A percentile compares a stretch with the other conserved stretches of the same genome.
These are phyloP conservation scores for Gossypium trilobum DNA, from an alignment of 441 rosid species.

Conservation along the genomic window DNA sequence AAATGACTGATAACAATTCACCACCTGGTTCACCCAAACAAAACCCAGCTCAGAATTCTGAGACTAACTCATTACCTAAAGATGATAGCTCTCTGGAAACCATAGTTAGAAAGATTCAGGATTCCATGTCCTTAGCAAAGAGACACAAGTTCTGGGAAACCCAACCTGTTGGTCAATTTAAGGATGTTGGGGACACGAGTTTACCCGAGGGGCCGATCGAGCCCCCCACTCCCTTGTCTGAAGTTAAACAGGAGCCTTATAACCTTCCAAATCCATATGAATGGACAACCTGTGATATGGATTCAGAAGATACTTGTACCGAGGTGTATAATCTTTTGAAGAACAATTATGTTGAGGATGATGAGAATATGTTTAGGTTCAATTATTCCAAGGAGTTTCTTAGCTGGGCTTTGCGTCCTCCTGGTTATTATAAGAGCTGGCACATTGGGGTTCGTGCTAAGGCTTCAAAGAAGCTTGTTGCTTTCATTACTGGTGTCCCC, in stretches of 20 bases:
- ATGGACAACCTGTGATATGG: conserved; percentile 81
- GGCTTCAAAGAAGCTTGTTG: conserved; percentile 72
- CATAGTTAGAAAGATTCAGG: conserved; percentile 54
- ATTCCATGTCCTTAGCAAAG: conserved; percentile 41
- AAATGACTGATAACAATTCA: conserved; percentile 55
- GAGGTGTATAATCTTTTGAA: conserved; percentile 60
- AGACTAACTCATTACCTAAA: conserved; percentile 19
- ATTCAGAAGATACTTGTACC: conserved; percentile 47
- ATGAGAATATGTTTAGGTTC: conserved; percentile 93
- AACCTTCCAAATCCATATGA: conserved; percentile 70
- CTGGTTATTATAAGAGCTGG: conserved; percentile 72
- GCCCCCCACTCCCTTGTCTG: conserved; percentile 46
- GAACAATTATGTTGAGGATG: conserved; percentile 61
- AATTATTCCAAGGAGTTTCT: conserved; percentile 92
- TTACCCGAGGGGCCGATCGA: conserved; percentile 70
- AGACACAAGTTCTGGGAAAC: conserved; percentile 89
- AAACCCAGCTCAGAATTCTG: conserved; percentile 41
- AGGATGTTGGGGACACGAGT: conserved; percentile 47
- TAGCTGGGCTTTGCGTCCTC: conserved; percentile 80
- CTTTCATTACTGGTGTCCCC: conserved; percentile 82
- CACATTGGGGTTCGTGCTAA: conserved; percentile 86
- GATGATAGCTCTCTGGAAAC: conserved; percentile 55
- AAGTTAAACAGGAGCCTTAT: conserved; percentile 85
- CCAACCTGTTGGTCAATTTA: conserved; percentile 81
- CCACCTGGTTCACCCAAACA: conserved; percentile 45